Percentiles rank a stretch among this genome's conserved stretches.
These are phyloP conservation scores for Trametes cinnabarina DNA, from an alignment of 768 basidiomycete genomes.

Conservation along the genomic window DNA sequence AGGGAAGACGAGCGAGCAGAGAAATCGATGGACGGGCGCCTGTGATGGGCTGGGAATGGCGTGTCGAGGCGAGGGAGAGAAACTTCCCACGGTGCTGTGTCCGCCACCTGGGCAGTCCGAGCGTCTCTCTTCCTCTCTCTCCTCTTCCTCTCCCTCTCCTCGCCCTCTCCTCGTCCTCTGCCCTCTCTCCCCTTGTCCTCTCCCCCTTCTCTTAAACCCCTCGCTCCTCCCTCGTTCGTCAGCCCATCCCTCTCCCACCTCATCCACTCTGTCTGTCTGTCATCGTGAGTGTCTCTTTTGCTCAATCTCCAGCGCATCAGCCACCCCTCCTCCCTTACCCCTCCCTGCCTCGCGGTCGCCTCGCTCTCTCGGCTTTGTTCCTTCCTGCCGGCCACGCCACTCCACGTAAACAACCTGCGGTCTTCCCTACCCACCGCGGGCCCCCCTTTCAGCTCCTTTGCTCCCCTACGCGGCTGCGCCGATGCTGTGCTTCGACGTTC, in stretches of 20 bases:
- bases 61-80: constrained; percentile 6
- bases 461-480: constrained; percentile 14
- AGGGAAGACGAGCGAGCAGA: neutral
- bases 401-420: constrained; percentile 19
- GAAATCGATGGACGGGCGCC: constrained; percentile 8
- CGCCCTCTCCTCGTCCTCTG: constrained; percentile 25
- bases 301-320: constrained; percentile 1
- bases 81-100: constrained; percentile 23
- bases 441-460: neutral
- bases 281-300: constrained; percentile 20
- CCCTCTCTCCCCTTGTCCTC: constrained; percentile 6
- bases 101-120: constrained; percentile 20
- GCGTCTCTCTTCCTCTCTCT: constrained; percentile 28
- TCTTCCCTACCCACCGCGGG: neutral
- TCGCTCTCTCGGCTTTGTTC: constrained; percentile 9
- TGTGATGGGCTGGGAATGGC: too few species aligned
- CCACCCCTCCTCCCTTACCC: constrained; percentile 10
- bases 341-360: constrained; percentile 20
- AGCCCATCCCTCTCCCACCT: constrained; percentile 20
- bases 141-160: constrained; percentile 28
- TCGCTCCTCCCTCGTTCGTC: constrained; percentile 8
- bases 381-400: constrained; percentile 5
- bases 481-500: constrained; percentile 19
- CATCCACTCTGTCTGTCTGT: constrained; percentile 2
- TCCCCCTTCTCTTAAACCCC: constrained; percentile 16